Evolutionary conservation across 1,139 yeast species (phyloP).

Genomic region (Kodamaea alishanica): DNA sequence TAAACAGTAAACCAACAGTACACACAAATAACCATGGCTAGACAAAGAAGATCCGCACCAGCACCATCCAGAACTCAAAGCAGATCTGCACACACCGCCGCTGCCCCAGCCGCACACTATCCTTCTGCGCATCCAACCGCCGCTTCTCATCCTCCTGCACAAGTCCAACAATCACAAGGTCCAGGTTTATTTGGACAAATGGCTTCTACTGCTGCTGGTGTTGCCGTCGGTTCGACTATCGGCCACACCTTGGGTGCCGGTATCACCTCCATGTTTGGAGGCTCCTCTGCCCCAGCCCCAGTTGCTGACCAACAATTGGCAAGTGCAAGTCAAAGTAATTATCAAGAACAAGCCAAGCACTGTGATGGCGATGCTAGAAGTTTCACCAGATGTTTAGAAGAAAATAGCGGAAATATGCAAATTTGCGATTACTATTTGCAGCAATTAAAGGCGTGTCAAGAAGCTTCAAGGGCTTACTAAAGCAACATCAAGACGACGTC

Average conservation of each 20-base stretch:
- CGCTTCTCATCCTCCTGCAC: slow-evolving; percentile 40
- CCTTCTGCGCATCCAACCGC: slow-evolving; percentile 33
- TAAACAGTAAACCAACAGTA: neutral
- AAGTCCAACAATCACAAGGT: slow-evolving; percentile 38
- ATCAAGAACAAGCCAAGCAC: slow-evolving; percentile 50
- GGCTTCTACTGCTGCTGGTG: slow-evolving; percentile 99
- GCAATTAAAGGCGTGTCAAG: slow-evolving; percentile 96
- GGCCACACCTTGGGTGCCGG: slow-evolving; percentile 98
- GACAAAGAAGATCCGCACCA: slow-evolving; percentile 65
- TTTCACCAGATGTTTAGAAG: slow-evolving; percentile 93
- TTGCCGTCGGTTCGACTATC: slow-evolving; percentile 94
- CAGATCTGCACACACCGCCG: slow-evolving; percentile 74
- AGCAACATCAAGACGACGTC: neutral
- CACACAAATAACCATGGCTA: slow-evolving; percentile 39
- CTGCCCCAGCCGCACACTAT: slow-evolving; percentile 46
- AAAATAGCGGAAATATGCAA: slow-evolving; percentile 92
- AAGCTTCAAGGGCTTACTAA: slow-evolving; percentile 80
- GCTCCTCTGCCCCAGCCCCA: slow-evolving; percentile 55
- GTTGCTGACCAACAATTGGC: slow-evolving; percentile 42
- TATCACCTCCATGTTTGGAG: slow-evolving; percentile 82
- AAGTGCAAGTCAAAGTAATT: slow-evolving; percentile 33
- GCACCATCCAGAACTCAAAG: slow-evolving; percentile 55
- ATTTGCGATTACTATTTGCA: slow-evolving; percentile 94
- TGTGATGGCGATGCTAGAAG: slow-evolving; percentile 94
- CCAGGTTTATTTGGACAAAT: slow-evolving; percentile 95